These are phyloP conservation scores for Ophiostoma quercus DNA, from an alignment of 2,329 filamentous ascomycete genomes.

Conservation along the genomic window DNA sequence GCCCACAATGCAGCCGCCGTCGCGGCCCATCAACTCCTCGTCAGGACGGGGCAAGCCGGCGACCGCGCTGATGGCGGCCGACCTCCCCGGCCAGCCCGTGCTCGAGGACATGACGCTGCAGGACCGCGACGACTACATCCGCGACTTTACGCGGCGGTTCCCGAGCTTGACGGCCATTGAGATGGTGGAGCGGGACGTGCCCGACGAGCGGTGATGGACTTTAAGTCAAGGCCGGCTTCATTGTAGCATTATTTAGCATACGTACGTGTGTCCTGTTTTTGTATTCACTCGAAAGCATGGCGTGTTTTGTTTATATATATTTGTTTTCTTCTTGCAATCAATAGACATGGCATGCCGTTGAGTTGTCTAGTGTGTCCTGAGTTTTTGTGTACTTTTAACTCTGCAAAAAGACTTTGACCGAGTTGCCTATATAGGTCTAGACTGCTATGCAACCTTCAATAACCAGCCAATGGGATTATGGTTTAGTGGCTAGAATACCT, in stretches of 20 bases:
- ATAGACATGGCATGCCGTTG: neutral
- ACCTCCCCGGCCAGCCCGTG: conserved; percentile 45
- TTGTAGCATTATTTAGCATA: neutral
- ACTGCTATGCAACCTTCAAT: neutral
- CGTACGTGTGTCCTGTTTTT: conserved; percentile 6
- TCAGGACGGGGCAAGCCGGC: neutral
- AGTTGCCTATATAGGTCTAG: neutral
- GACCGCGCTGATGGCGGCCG: conserved; percentile 40
- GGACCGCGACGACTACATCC: conserved; percentile 61
- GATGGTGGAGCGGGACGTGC: conserved; percentile 70
- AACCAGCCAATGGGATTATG: conserved; percentile 23
- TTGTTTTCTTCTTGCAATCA: neutral
- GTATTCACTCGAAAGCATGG: conserved; percentile 11
- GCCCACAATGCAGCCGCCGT: conserved; percentile 34
- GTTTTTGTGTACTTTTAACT: neutral
- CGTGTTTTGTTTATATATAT: neutral
- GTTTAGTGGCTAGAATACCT: conserved; percentile 29
- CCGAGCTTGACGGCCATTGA: conserved; percentile 81
- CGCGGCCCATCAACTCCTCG: conserved; percentile 18
- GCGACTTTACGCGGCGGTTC: conserved; percentile 75
- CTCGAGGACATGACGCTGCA: conserved; percentile 49
- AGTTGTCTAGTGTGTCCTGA: neutral
- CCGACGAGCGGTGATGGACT: conserved; percentile 33
- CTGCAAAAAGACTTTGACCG: neutral
- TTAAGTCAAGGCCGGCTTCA: neutral